Conservation (phyloP, 345 rosid species). For the Pugionium cornutum region DNA sequence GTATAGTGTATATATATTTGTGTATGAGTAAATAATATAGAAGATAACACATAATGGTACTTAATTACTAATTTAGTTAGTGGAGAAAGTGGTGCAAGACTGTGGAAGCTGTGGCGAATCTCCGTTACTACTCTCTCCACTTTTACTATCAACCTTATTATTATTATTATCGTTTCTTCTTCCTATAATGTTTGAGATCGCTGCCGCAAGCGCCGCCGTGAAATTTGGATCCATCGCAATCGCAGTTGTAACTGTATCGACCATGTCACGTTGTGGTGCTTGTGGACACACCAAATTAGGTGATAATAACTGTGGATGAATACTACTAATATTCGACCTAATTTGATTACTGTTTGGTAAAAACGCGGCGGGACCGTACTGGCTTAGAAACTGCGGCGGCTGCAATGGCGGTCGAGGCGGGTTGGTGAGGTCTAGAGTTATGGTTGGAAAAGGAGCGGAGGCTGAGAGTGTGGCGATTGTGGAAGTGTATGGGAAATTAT, state of each 20-base stretch:
- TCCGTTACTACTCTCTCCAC: conserved; percentile 44
- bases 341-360: conserved; percentile 36
- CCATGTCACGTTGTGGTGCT: conserved; percentile 54
- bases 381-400: conserved; percentile 36
- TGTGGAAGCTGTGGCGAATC: conserved; percentile 85
- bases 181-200: conserved; percentile 66
- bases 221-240: conserved; percentile 82
- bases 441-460: conserved; percentile 84
- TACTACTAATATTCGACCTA: conserved; percentile 23
- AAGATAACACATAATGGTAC: too few species aligned
- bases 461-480: conserved; percentile 80
- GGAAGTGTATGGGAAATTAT: conserved; percentile 61
- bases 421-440: conserved; percentile 84
- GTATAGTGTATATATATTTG: too few species aligned
- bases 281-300: conserved; percentile 30
- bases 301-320: conserved; percentile 23
- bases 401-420: conserved; percentile 47
- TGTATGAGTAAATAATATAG: too few species aligned
- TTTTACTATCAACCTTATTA: conserved; percentile 29
- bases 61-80: conserved; percentile 39
- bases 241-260: conserved; percentile 71
- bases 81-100: conserved; percentile 90
- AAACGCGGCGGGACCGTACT: conserved; percentile 30
- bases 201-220: conserved; percentile 77
- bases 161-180: conserved; percentile 37